Conservation (phyloP, 306 rosid genomes). For the Cyclanthera cordifolia region DNA sequence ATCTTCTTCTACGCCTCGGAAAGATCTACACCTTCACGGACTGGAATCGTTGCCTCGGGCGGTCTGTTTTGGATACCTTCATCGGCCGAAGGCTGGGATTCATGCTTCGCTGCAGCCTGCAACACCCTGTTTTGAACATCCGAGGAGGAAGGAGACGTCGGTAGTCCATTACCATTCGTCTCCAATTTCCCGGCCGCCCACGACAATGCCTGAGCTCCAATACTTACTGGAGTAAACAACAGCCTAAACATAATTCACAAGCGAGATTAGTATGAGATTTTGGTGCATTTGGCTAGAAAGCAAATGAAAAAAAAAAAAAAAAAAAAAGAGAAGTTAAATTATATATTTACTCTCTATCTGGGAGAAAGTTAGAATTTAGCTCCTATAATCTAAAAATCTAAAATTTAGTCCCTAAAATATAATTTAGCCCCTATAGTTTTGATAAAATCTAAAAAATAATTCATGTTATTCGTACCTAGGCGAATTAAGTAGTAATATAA, state of each 20-base stretch:
- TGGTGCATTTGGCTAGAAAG: neutral
- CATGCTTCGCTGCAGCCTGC: constrained; percentile 96
- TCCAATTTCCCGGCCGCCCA: constrained; percentile 93
- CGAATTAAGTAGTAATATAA: too few species aligned
- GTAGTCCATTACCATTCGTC: constrained; percentile 62
- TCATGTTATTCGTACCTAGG: too few species aligned
- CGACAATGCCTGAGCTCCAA: constrained; percentile 62
- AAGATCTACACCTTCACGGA: constrained; percentile 40
- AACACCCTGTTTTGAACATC: constrained; percentile 83
- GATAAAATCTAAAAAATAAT: too few species aligned
- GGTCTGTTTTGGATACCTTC: constrained; percentile 45
- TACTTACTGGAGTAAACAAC: constrained; percentile 52
- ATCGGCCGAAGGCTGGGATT: constrained; percentile 72
- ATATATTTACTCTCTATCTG: too few species aligned
- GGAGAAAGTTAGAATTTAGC: too few species aligned
- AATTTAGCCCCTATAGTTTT: too few species aligned
- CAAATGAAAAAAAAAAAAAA: too few species aligned
- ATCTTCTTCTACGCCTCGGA: constrained; percentile 29
- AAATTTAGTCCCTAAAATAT: too few species aligned
- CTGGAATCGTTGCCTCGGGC: constrained; percentile 34
- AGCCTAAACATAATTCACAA: constrained; percentile 33
- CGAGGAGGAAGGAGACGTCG: constrained; percentile 86
- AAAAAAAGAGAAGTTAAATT: too few species aligned
- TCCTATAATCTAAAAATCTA: too few species aligned
- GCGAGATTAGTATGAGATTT: constrained; percentile 1